Base-by-base conservation (phyloP, 1,139 yeast genomes). In the Taiozyma onychis region DNA sequence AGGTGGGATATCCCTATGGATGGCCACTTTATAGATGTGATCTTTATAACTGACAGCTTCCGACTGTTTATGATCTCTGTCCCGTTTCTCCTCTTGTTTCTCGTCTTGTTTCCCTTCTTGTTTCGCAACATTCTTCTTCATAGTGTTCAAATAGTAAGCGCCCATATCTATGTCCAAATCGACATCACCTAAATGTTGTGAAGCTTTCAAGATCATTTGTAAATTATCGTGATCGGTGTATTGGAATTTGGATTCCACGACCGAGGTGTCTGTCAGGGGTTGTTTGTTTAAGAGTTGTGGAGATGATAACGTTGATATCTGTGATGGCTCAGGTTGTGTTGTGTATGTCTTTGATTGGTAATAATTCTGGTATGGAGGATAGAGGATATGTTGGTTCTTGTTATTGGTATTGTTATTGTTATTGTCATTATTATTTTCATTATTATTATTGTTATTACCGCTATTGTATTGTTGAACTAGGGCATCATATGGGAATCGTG, bases 1-100 rank as follows among this genome's bases (percentile, higher is more conserved):
- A 10, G 22, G 43, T 6, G 50, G 49, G 2, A 43, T 7, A n/a
- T 35, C 35, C 37, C 52, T 45, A 41, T 47, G 26, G 7, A 49
- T 41, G 7, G n/a, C 32, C 16, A 21, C 18, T n/a, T 24, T 24
- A 39, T 24, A 22, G 7, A 22, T 14, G 3, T 39, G 28, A 39
- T 39, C 28, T 14, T 39, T 14, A 39, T 37, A 18, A 37, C 21
- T 35, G 8, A 34, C 26, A 24, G 5, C 7, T 6, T 24, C 26
- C 26, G 3, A 24, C 7, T 34, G 2, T 34, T 34, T 4, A 34
- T 34, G 37, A 39, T n/a, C 18, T 11, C 3, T 24, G 7, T 2
- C 26, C 7, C 7, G 26, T 5, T 24, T 24, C 26, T 24, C 48
- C 41, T 13, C 24, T 22, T 11, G 27, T 18, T 18, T 18, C 18